Evolutionary conservation across 345 rosid species (phyloP).

Genomic region (Citrus mangshanensis): DNA sequence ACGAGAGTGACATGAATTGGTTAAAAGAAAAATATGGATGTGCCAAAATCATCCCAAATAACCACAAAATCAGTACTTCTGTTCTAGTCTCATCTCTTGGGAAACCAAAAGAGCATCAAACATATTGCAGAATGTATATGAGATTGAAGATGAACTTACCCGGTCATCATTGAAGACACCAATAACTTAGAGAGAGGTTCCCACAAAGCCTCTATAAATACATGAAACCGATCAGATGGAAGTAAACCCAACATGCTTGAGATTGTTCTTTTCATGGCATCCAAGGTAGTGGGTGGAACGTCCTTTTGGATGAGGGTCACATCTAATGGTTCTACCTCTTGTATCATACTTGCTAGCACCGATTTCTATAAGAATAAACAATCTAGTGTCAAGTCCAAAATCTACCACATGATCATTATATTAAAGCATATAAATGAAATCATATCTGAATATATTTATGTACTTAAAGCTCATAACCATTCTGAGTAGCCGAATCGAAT

Average conservation of each 20-base stretch:
- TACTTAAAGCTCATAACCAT: background rate
- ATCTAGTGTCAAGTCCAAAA: constrained; percentile 2
- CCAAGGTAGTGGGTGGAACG: constrained; percentile 76
- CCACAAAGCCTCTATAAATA: constrained; percentile 86
- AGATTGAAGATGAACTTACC: constrained; percentile 46
- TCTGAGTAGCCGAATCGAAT: background rate
- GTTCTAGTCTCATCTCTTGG: no score
- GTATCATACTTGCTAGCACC: constrained; percentile 58
- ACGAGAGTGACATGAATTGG: background rate
- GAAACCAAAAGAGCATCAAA: background rate
- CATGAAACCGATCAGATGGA: constrained; percentile 92
- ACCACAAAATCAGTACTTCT: background rate
- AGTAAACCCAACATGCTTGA: constrained; percentile 97
- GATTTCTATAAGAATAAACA: constrained; percentile 52
- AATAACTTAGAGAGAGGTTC: constrained; percentile 86
- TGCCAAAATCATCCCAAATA: constrained; percentile 4
- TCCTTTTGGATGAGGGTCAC: constrained; percentile 89
- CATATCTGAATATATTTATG: background rate
- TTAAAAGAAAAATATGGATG: background rate
- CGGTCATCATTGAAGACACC: constrained; percentile 96
- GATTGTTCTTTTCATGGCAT: constrained; percentile 96
- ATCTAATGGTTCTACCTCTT: constrained; percentile 89
- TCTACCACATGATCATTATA: background rate
- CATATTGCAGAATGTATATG: background rate
- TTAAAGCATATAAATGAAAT: background rate